These are phyloP conservation scores for Candida pini DNA, from an alignment of 805 yeast genomes.

Conservation along the genomic window DNA sequence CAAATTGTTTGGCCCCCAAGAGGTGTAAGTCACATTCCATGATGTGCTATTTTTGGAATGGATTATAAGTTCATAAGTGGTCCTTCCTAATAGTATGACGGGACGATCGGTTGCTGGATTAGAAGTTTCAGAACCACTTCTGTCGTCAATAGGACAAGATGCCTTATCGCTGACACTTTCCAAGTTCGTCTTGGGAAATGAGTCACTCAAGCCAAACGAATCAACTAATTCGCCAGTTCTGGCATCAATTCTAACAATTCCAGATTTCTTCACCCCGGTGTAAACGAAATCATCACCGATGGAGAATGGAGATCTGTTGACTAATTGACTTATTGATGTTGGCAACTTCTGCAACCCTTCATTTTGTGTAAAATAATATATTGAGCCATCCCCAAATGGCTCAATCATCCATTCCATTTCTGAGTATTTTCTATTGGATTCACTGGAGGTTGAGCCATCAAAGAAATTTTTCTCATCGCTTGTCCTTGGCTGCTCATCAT, in stretches of 20 bases:
- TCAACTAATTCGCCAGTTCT: slow-evolving; percentile 67
- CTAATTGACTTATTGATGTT: slow-evolving; percentile 68
- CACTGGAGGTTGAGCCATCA: background rate
- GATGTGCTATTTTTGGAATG: slow-evolving; percentile 63
- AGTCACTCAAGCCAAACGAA: slow-evolving; percentile 42
- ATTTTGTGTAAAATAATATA: slow-evolving; percentile 72
- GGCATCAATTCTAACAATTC: slow-evolving; percentile 69
- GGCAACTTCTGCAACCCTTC: slow-evolving; percentile 79
- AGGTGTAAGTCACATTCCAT: slow-evolving; percentile 82
- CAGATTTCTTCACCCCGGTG: slow-evolving; percentile 77
- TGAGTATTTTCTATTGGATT: slow-evolving; percentile 2
- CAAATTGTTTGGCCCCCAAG: slow-evolving; percentile 89
- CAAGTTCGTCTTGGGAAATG: background rate
- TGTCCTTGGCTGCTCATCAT: background rate
- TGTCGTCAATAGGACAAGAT: slow-evolving; percentile 11
- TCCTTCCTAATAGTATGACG: slow-evolving; percentile 58
- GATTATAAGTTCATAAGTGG: slow-evolving; percentile 69
- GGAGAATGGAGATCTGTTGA: slow-evolving; percentile 81
- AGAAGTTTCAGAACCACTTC: background rate
- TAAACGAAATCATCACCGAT: slow-evolving; percentile 76
- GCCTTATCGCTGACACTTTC: slow-evolving; percentile 3
- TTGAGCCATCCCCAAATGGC: slow-evolving; percentile 77
- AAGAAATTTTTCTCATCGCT: background rate
- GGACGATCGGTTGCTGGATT: slow-evolving; percentile 11
- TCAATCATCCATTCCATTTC: slow-evolving; percentile 79